Conservation (phyloP, 495 filamentous ascomycete species). For the Penicillium argentinense region DNA sequence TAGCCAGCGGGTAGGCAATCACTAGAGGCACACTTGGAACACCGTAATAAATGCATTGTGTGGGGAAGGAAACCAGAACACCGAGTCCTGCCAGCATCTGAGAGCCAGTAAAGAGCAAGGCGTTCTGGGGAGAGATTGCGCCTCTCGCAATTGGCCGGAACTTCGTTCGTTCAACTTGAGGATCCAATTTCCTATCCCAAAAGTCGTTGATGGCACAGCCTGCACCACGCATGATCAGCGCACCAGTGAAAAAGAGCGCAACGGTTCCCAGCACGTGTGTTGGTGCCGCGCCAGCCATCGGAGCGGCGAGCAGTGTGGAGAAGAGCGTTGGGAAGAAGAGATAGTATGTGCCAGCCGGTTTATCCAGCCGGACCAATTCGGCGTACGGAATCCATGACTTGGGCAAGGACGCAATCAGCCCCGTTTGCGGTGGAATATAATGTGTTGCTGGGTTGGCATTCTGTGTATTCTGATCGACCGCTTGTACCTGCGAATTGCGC, state of each 20-base stretch:
- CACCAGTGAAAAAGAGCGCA: constrained; percentile 80
- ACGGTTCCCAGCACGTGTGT: constrained; percentile 64
- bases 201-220: constrained; percentile 98
- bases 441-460: constrained; percentile 22
- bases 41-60: constrained; percentile 80
- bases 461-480: constrained; percentile 2
- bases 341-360: constrained; percentile 92
- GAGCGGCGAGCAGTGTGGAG: constrained; percentile 65
- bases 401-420: constrained; percentile 76
- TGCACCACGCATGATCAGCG: constrained; percentile 95
- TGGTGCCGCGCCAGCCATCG: constrained; percentile 57
- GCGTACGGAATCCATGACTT: constrained; percentile 81
- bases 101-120: constrained; percentile 75
- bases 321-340: constrained; percentile 94
- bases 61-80: constrained; percentile 83
- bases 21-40: constrained; percentile 84
- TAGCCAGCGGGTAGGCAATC: constrained; percentile 83
- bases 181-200: constrained; percentile 93
- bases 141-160: constrained; percentile 86
- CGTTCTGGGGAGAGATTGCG: constrained; percentile 73
- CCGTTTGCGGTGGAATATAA: constrained; percentile 71
- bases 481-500: constrained; percentile 10
- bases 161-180: constrained; percentile 81
- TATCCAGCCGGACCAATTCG: constrained; percentile 91
- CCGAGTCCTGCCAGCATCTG: constrained; percentile 81